A percentile compares a stretch with the other conserved stretches of the same genome.
Conservation (phyloP, 495 filamentous ascomycete genomes). For the Trichoderma reesei region DNA sequence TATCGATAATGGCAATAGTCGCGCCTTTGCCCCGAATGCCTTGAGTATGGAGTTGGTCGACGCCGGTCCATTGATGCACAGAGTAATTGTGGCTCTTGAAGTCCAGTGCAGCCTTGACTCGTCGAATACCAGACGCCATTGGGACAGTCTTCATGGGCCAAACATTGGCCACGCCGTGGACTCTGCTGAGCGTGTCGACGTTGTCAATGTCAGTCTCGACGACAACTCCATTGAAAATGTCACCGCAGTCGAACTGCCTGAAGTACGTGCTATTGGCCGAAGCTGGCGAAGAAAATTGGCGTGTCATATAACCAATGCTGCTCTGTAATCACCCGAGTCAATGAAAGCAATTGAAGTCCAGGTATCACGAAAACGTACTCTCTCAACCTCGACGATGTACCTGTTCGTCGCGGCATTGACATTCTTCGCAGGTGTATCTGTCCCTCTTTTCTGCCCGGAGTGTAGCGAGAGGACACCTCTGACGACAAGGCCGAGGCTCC, state of each 20-base stretch:
- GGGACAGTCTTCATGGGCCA: constrained; percentile 18
- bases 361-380: neutral
- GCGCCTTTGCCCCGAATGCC: constrained; percentile 24
- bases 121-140: constrained; percentile 14
- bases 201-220: constrained; percentile 19
- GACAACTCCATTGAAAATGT: constrained; percentile 24
- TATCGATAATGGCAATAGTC: constrained; percentile 29
- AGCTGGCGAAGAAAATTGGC: neutral
- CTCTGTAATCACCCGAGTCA: neutral
- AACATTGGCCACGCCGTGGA: constrained; percentile 19
- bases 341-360: neutral
- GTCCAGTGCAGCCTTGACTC: constrained; percentile 15
- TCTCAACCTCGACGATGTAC: constrained; percentile 11
- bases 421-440: constrained; percentile 12
- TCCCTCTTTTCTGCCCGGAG: neutral
- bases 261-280: constrained; percentile 13
- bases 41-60: constrained; percentile 22
- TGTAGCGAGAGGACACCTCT: neutral
- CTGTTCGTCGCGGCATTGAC: constrained; percentile 18
- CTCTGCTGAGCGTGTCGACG: constrained; percentile 17
- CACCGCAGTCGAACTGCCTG: constrained; percentile 22
- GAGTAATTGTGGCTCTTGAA: constrained; percentile 20
- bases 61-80: constrained; percentile 22
- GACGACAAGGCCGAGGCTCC: neutral
- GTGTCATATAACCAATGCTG: neutral